Evolutionary conservation across 1,284 basidiomycete genomes (phyloP).

Genomic region (Puccinia coronata): DNA sequence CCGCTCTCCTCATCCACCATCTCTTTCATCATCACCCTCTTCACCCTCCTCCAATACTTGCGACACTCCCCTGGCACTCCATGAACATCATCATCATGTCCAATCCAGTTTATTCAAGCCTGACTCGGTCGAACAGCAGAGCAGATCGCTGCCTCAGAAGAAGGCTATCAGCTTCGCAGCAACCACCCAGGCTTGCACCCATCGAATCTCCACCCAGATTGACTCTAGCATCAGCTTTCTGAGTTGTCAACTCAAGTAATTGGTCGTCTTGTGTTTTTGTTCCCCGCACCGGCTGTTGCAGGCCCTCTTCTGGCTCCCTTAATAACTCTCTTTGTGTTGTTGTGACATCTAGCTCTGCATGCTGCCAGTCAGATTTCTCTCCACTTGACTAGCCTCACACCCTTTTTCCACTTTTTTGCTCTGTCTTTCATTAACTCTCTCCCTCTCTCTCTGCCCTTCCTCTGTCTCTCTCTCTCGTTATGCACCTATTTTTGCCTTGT

Average conservation of each 20-base stretch:
- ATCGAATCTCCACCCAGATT: slow-evolving; percentile 10
- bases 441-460: too few species aligned
- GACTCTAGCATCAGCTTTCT: slow-evolving; percentile 5
- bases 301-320: not conserved
- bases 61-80: too few species aligned
- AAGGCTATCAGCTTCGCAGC: slow-evolving; percentile 19
- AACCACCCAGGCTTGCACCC: slow-evolving; percentile 22
- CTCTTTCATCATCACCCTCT: not conserved
- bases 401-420: not conserved
- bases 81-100: not conserved
- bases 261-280: not conserved
- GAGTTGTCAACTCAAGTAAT: slow-evolving; percentile 16
- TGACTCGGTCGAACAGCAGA: not conserved
- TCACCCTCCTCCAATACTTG: too few species aligned
- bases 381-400: not conserved
- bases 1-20: not conserved
- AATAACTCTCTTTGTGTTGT: not conserved
- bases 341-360: not conserved
- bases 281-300: not conserved
- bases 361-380: not conserved
- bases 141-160: not conserved
- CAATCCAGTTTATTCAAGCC: not conserved
- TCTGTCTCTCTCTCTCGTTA: not conserved
- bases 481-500: not conserved
- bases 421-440: not conserved